Conservation (phyloP, 208 protist genomes). For the Endotrypanum monterogeii region DNA sequence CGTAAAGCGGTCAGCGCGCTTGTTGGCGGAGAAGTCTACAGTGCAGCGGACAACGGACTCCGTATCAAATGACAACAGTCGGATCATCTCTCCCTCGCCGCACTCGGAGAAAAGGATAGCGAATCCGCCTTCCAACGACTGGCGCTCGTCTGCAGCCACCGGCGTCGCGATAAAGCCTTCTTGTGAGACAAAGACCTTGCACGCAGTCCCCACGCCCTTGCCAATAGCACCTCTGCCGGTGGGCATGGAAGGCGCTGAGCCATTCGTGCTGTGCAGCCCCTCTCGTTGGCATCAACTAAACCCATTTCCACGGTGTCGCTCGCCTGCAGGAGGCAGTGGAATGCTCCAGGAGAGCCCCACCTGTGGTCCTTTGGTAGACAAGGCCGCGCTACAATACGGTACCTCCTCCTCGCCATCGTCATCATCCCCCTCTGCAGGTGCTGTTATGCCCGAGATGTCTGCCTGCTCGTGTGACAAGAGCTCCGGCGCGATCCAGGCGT, state of each 20-base stretch:
- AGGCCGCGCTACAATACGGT: neutral
- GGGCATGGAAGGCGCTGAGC: constrained; percentile 16
- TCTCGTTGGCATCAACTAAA: constrained; percentile 22
- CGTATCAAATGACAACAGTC: no score
- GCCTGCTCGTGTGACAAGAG: neutral
- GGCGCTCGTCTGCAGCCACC: neutral
- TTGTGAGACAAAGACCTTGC: neutral
- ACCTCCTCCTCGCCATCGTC: neutral
- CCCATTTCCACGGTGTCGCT: constrained; percentile 19
- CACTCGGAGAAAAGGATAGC: neutral
- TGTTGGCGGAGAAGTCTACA: neutral
- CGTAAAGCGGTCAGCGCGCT: neutral
- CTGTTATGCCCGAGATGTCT: neutral
- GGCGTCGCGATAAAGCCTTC: no score
- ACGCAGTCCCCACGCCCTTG: neutral
- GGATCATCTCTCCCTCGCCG: neutral
- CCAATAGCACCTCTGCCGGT: neutral
- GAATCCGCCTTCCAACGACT: neutral
- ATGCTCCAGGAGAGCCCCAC: neutral
- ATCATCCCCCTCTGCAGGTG: neutral
- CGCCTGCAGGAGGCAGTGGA: neutral
- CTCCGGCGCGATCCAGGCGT: neutral
- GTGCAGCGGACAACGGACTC: neutral
- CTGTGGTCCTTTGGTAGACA: neutral
- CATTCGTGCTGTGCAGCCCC: constrained; percentile 24